These are phyloP conservation scores for Aspergillus terreus DNA, from an alignment of 2,329 filamentous ascomycete species.

Conservation along the genomic window DNA sequence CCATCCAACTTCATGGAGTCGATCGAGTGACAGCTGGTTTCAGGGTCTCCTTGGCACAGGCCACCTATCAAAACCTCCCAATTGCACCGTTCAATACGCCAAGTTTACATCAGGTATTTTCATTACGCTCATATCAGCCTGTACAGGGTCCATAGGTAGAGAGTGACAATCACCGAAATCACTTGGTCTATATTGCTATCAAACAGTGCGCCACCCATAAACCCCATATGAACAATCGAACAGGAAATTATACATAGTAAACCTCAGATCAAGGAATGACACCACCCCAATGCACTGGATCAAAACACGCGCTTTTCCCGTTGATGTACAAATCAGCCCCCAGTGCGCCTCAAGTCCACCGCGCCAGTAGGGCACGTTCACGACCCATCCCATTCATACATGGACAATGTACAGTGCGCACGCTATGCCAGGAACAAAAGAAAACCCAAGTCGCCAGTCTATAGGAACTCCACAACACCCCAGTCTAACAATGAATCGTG, in stretches of 20 bases:
- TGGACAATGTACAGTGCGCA: constrained; percentile 29
- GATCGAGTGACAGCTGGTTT: not conserved
- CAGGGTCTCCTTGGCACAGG: constrained; percentile 2
- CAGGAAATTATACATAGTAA: constrained; percentile 14
- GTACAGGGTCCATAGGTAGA: not conserved
- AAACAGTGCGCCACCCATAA: too few relatives aligned
- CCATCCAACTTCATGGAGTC: too few relatives aligned
- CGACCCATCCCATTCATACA: constrained; percentile 9
- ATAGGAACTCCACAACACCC: constrained; percentile 6
- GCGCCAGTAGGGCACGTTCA: constrained; percentile 7
- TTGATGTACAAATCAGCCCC: not conserved
- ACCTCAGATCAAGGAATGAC: constrained; percentile 1
- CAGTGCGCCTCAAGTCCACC: not conserved
- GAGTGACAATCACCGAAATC: not conserved
- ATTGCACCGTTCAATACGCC: not conserved
- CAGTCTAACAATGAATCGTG: constrained; percentile 8
- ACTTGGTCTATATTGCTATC: not conserved
- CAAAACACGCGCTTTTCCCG: constrained; percentile 1
- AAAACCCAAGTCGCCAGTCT: constrained; percentile 10
- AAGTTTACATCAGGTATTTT: too few relatives aligned
- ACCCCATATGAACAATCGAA: constrained; percentile 20
- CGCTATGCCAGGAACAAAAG: constrained; percentile 26
- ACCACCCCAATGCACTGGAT: not conserved
- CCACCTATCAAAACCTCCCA: not conserved
- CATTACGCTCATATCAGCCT: not conserved